phyloP scores from a whole-genome alignment of 768 basidiomycete genomes.

The Boletus bicolor region DNA sequence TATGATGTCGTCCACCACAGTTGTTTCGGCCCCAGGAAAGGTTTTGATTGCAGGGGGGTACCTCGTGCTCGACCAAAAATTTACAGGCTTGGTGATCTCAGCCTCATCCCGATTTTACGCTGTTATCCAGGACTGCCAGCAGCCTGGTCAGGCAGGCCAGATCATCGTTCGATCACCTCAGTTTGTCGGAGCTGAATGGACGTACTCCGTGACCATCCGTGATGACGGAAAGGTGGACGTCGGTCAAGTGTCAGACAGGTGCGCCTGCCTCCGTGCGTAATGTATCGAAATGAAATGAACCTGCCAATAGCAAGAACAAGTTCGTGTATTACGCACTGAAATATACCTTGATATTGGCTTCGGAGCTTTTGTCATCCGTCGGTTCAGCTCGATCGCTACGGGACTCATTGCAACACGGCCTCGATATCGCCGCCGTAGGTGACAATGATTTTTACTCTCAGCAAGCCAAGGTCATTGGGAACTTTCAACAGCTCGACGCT shows the following conservation, averaged over 20 bases:
- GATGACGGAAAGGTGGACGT: slow-evolving; percentile 31
- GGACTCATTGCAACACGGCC: slow-evolving; percentile 45
- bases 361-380: slow-evolving; percentile 38
- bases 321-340: slow-evolving; percentile 91
- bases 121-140: slow-evolving; percentile 45
- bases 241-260: slow-evolving; percentile 23
- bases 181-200: slow-evolving; percentile 80
- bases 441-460: slow-evolving; percentile 99
- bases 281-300: slow-evolving; percentile 3
- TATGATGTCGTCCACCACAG: slow-evolving; percentile 51
- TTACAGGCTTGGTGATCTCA: slow-evolving; percentile 84
- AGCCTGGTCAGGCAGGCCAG: slow-evolving; percentile 31
- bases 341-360: slow-evolving; percentile 65
- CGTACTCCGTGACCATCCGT: slow-evolving; percentile 50
- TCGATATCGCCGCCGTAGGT: slow-evolving; percentile 81
- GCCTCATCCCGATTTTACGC: slow-evolving; percentile 95
- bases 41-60: slow-evolving; percentile 95
- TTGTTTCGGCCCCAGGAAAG: slow-evolving; percentile 92
- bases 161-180: slow-evolving; percentile 88
- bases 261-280: background rate
- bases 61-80: slow-evolving; percentile 86
- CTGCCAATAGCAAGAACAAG: slow-evolving; percentile 64
- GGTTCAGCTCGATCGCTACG: slow-evolving; percentile 43
- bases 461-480: slow-evolving; percentile 60
- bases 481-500: background rate